phyloP scores from a whole-genome alignment of 495 filamentous ascomycete genomes.

The Penicillium steckii region DNA sequence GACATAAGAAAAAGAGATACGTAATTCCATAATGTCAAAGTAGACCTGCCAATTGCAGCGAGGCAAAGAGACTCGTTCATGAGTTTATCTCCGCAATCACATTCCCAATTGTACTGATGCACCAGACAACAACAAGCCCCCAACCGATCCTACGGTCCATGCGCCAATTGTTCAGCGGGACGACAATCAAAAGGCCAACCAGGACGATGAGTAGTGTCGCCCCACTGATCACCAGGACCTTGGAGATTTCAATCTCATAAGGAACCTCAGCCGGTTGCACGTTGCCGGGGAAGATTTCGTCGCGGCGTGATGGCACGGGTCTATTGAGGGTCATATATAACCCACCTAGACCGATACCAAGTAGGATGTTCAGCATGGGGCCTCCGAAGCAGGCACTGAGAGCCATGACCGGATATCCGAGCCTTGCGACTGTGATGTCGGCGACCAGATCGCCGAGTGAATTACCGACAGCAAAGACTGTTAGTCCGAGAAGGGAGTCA shows the following conservation, averaged over 20 bases:
- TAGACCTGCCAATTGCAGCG: too few relatives aligned
- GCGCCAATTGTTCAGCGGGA: slow-evolving; percentile 85
- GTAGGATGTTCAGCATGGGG: slow-evolving; percentile 94
- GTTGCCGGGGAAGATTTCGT: slow-evolving; percentile 7
- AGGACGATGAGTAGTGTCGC: slow-evolving; percentile 80
- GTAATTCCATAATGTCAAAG: not conserved
- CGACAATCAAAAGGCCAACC: slow-evolving; percentile 70
- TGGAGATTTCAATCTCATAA: slow-evolving; percentile 80
- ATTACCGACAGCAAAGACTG: slow-evolving; percentile 95
- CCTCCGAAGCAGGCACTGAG: slow-evolving; percentile 92
- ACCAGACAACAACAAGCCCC: slow-evolving; percentile 81
- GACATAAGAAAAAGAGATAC: too few relatives aligned
- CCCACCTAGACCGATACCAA: slow-evolving; percentile 88
- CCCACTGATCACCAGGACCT: slow-evolving; percentile 78
- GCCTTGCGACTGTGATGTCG: slow-evolving; percentile 86
- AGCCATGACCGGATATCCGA: slow-evolving; percentile 98
- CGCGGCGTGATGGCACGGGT: slow-evolving; percentile 14
- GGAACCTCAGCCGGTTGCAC: slow-evolving; percentile 10
- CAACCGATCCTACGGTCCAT: slow-evolving; percentile 86
- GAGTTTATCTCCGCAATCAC: slow-evolving; percentile 68
- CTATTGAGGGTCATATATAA: slow-evolving; percentile 72
- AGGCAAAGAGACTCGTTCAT: slow-evolving; percentile 9
- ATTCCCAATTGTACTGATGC: slow-evolving; percentile 78
- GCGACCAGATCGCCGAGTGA: slow-evolving; percentile 93
- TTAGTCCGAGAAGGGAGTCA: slow-evolving; percentile 93